These are phyloP conservation scores for Ascochyta clinopodiicola DNA, from an alignment of 2,329 filamentous ascomycete species.

Conservation along the genomic window DNA sequence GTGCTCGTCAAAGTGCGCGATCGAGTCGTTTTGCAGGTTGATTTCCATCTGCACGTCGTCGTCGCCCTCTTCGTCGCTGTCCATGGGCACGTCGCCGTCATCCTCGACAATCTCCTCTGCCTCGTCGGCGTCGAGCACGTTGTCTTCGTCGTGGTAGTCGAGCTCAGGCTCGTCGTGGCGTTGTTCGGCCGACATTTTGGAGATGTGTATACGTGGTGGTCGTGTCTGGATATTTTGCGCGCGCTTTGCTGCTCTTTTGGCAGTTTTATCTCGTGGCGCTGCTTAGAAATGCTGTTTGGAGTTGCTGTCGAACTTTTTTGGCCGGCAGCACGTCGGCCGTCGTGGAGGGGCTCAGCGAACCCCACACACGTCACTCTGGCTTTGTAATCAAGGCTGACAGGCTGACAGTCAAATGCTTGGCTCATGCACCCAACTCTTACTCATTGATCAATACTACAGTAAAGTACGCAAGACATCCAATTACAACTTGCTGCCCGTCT, in stretches of 20 bases:
- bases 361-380: conserved; percentile 36
- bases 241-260: neutral
- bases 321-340: conserved; percentile 31
- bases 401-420: too few relatives aligned
- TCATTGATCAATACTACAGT: too few relatives aligned
- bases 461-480: too few relatives aligned
- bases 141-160: conserved; percentile 67
- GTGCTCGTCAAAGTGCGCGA: conserved; percentile 89
- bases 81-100: conserved; percentile 79
- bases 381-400: conserved; percentile 24
- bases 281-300: conserved; percentile 45
- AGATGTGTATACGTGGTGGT: neutral
- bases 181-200: conserved; percentile 33
- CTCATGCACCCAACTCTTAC: too few relatives aligned
- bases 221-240: neutral
- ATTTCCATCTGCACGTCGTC: conserved; percentile 70
- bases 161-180: conserved; percentile 42
- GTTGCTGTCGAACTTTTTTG: conserved; percentile 41
- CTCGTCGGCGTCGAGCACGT: conserved; percentile 78
- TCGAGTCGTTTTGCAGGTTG: conserved; percentile 85
- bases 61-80: conserved; percentile 70
- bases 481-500: conserved; percentile 71
- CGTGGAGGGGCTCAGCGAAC: conserved; percentile 28
- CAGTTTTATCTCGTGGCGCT: conserved; percentile 26
- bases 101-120: conserved; percentile 75